These are phyloP conservation scores for Crithidia thermophila DNA, from an alignment of 208 protist species.

Conservation along the genomic window DNA sequence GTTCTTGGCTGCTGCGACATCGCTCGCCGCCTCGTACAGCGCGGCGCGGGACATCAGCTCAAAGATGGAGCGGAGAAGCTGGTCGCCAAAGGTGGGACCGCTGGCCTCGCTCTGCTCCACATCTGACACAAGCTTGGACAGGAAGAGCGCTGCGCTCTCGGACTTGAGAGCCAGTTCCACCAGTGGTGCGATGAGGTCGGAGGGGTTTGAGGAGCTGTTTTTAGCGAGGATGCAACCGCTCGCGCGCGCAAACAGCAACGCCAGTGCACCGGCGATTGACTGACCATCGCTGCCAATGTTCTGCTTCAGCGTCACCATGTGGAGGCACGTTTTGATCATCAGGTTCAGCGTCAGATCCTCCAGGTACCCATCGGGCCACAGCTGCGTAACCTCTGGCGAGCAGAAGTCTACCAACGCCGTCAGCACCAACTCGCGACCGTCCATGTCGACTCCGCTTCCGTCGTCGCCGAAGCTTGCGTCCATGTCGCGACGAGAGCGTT, in stretches of 20 bases:
- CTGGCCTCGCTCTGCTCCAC: slow-evolving; percentile 63
- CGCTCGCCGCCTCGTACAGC: slow-evolving; percentile 53
- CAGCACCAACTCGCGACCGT: slow-evolving; percentile 85
- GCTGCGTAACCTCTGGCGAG: slow-evolving; percentile 55
- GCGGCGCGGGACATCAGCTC: slow-evolving; percentile 64
- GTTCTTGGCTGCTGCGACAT: slow-evolving; percentile 71
- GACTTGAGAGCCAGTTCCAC: slow-evolving; percentile 82
- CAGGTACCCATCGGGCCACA: slow-evolving; percentile 60
- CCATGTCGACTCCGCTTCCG: slow-evolving; percentile 86
- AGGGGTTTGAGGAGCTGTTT: slow-evolving; percentile 38
- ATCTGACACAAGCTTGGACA: slow-evolving; percentile 77
- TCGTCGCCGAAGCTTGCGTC: slow-evolving; percentile 85
- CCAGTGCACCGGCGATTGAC: slow-evolving; percentile 67
- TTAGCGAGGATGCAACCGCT: slow-evolving; percentile 51
- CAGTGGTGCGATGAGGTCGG: slow-evolving; percentile 70
- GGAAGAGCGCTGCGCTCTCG: slow-evolving; percentile 70
- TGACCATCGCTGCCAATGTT: slow-evolving; percentile 81
- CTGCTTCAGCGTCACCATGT: slow-evolving; percentile 87
- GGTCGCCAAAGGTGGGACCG: slow-evolving; percentile 25
- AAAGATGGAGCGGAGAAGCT: slow-evolving; percentile 63
- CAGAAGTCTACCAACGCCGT: slow-evolving; percentile 79
- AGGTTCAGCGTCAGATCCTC: slow-evolving; percentile 72
- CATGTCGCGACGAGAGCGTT: slow-evolving; percentile 37
- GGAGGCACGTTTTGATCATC: slow-evolving; percentile 65
- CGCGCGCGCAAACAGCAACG: slow-evolving; percentile 69